Conservation (phyloP, 2,329 filamentous ascomycete genomes). For the Aspergillus eucalypticola region DNA sequence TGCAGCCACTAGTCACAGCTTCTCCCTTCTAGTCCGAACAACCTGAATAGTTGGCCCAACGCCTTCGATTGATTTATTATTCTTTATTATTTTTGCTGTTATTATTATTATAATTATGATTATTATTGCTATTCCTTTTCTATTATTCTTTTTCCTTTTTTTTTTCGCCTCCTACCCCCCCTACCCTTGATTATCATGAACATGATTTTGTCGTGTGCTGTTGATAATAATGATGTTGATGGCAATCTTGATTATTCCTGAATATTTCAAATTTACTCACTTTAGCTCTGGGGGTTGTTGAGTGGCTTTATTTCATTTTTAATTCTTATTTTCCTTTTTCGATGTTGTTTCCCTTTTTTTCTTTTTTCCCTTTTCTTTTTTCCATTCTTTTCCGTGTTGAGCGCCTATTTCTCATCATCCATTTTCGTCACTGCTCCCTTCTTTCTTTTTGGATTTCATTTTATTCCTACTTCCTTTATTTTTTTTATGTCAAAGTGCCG, state of each 20-base stretch:
- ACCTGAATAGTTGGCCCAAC: constrained; percentile 22
- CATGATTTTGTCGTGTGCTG: no score
- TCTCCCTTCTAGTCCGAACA: constrained; percentile 35
- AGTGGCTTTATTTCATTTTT: neutral
- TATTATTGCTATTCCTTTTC: neutral
- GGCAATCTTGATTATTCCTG: no score
- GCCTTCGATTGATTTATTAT: neutral
- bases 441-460: constrained; percentile 7
- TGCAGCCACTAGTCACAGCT: constrained; percentile 34
- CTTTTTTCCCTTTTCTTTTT: neutral
- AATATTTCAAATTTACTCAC: no score
- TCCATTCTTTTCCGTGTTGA: neutral
- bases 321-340: neutral
- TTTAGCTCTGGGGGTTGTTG: no score
- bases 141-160: neutral
- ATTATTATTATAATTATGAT: neutral
- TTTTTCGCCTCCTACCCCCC: neutral
- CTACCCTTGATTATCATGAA: no score
- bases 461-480: neutral
- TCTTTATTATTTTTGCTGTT: neutral
- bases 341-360: neutral
- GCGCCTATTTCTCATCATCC: neutral
- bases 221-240: no score
- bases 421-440: constrained; percentile 11
- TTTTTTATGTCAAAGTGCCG: constrained; percentile 5